Percentiles rank a stretch among this genome's conserved stretches.
phyloP scores from a whole-genome alignment of 2,329 filamentous ascomycete species.

The Talaromyces amestolkiae region DNA sequence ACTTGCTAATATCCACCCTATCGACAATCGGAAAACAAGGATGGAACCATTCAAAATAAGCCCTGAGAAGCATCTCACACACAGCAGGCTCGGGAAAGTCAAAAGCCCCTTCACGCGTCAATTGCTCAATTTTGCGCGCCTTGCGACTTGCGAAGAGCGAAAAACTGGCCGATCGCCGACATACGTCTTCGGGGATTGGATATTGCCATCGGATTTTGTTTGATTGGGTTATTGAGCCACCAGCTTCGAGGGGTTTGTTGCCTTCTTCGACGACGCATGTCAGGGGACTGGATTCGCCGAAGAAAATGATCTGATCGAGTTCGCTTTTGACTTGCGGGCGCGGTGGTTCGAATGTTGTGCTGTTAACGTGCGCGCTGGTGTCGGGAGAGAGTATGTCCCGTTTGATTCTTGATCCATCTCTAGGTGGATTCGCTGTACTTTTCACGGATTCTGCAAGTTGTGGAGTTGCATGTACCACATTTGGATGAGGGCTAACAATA shows the following conservation, averaged over 20 bases:
- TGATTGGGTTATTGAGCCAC: conserved; percentile 26
- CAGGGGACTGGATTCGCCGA: conserved; percentile 50
- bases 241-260: conserved; percentile 28
- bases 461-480: background rate
- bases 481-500: conserved; percentile 17
- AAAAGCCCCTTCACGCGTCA: conserved; percentile 44
- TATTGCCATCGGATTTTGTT: conserved; percentile 40
- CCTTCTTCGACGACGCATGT: conserved; percentile 50
- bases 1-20: conserved; percentile 42
- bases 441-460: background rate
- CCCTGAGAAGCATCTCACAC: conserved; percentile 46
- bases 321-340: conserved; percentile 14
- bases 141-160: conserved; percentile 24
- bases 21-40: conserved; percentile 57
- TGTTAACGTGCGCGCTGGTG: conserved; percentile 17
- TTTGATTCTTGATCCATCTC: conserved; percentile 5
- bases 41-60: conserved; percentile 59
- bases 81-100: conserved; percentile 46
- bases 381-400: conserved; percentile 16
- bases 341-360: background rate
- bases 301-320: conserved; percentile 39
- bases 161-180: conserved; percentile 17
- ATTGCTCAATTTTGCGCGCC: conserved; percentile 35
- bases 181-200: conserved; percentile 29
- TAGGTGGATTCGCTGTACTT: background rate